phyloP scores from a whole-genome alignment of 1,139 yeast genomes.

The Magnusiomyces fungicola region DNA sequence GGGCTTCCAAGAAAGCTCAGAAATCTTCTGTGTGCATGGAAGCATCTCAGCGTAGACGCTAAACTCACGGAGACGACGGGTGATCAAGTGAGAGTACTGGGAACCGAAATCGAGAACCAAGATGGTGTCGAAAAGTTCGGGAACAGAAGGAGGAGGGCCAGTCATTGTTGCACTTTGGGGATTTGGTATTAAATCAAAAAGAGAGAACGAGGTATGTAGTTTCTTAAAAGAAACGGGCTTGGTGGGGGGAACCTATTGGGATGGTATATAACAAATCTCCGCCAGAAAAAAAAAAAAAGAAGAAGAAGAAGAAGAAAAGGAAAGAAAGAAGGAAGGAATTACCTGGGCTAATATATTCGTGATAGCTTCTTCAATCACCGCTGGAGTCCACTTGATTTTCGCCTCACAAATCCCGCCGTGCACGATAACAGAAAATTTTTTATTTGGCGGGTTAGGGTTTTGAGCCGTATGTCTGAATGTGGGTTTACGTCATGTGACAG shows the following conservation, averaged over 20 bases:
- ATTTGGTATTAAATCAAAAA: not conserved
- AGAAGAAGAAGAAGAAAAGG: not conserved
- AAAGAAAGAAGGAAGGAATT: not conserved
- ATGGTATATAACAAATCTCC: not conserved
- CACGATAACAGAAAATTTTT: too few species aligned
- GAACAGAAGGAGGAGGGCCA: constrained; percentile 37
- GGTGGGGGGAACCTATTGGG: not conserved
- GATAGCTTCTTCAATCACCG: too few species aligned
- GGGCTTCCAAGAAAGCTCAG: constrained; percentile 90
- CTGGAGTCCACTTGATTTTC: too few species aligned
- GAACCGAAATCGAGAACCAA: constrained; percentile 97
- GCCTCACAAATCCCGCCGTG: too few species aligned
- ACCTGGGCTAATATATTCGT: too few species aligned
- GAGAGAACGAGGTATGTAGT: not conserved
- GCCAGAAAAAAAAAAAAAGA: not conserved
- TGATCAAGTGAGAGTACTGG: constrained; percentile 93
- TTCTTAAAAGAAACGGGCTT: not conserved
- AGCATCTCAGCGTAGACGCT: constrained; percentile 98
- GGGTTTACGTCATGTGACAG: too few species aligned
- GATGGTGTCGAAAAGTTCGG: constrained; percentile 88
- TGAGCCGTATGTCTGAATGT: too few species aligned
- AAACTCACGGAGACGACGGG: constrained; percentile 96
- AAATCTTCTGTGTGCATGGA: constrained; percentile 95
- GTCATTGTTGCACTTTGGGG: not conserved
- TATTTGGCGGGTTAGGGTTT: too few species aligned